Evolutionary conservation across 2,329 filamentous ascomycete species (phyloP).

Genomic region (Fusarium torulosum): DNA sequence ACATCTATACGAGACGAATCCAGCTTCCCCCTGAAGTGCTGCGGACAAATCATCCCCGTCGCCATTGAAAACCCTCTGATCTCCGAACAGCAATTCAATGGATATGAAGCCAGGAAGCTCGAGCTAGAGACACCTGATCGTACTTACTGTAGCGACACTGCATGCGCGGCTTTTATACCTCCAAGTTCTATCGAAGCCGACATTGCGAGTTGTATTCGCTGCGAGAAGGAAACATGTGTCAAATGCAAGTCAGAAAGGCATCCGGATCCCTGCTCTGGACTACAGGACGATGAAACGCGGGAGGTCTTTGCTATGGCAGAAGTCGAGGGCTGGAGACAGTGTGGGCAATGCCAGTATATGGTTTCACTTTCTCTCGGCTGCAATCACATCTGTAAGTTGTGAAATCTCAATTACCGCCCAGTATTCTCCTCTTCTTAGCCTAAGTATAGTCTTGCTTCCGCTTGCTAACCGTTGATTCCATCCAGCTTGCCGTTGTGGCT

Average conservation of each 20-base stretch:
- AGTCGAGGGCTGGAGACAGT: constrained; percentile 63
- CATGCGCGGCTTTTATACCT: constrained; percentile 63
- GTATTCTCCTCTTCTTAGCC: no score
- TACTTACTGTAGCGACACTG: constrained; percentile 62
- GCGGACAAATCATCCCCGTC: constrained; percentile 56
- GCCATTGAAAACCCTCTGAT: constrained; percentile 53
- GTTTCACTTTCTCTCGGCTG: constrained; percentile 64
- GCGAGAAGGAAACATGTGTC: constrained; percentile 59
- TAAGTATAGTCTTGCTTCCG: rapidly evolving
- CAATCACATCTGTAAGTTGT: constrained; percentile 65
- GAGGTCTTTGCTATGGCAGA: constrained; percentile 56
- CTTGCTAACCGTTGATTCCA: background rate
- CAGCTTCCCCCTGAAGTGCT: constrained; percentile 68
- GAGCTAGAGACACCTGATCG: constrained; percentile 62
- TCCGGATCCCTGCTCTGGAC: constrained; percentile 58
- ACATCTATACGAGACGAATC: constrained; percentile 60
- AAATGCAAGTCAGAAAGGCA: constrained; percentile 63
- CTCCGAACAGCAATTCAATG: constrained; percentile 46
- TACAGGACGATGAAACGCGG: constrained; percentile 54
- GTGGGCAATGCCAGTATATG: constrained; percentile 57
- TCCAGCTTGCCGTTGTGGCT: constrained; percentile 59
- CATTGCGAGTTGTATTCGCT: constrained; percentile 58
- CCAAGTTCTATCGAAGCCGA: constrained; percentile 48
- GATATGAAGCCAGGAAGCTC: constrained; percentile 59
- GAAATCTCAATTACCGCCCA: no score